phyloP scores from a whole-genome alignment of 495 filamentous ascomycete species.

The Aspergillus homomorphus region DNA sequence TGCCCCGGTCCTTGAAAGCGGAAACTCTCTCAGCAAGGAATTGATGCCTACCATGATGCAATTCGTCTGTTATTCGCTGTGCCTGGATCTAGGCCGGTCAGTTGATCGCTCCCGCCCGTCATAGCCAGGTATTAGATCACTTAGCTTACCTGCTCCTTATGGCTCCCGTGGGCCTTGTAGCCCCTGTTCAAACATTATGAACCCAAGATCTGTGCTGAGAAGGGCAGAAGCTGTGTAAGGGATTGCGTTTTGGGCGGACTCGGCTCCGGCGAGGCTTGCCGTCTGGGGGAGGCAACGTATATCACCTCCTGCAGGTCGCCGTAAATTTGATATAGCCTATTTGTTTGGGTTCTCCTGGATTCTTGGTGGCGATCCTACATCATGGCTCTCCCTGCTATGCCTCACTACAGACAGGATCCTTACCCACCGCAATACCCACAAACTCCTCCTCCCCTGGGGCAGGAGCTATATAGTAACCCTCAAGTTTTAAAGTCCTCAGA shows the following conservation, averaged over 20 bases:
- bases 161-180: background rate
- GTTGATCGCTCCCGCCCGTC: background rate
- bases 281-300: conserved; percentile 5
- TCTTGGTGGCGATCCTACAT: background rate
- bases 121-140: background rate
- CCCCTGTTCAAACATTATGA: background rate
- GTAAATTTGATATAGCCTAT: background rate
- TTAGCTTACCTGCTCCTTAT: background rate
- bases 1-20: background rate
- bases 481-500: background rate
- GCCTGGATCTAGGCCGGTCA: background rate
- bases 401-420: background rate
- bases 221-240: background rate
- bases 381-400: conserved; percentile 1
- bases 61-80: background rate
- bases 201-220: conserved; percentile 1
- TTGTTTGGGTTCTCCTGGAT: background rate
- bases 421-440: background rate
- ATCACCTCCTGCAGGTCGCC: conserved; percentile 3
- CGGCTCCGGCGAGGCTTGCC: background rate
- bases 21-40: background rate
- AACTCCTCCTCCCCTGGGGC: background rate
- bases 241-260: conserved; percentile 1
- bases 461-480: background rate
- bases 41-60: background rate